phyloP scores from a whole-genome alignment of 768 basidiomycete genomes.

The Russula griseocarnosa region DNA sequence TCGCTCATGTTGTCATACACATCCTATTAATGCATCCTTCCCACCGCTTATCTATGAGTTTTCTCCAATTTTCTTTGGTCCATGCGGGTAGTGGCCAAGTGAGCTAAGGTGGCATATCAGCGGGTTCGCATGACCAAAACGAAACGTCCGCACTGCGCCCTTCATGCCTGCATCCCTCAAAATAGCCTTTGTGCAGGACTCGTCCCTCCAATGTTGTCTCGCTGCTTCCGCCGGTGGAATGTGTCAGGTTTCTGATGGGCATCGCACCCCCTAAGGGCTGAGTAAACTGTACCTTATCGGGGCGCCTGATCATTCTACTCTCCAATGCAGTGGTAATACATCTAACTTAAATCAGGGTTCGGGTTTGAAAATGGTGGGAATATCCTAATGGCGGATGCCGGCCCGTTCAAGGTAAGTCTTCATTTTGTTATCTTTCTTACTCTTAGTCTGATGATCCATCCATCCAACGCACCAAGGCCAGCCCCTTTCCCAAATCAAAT shows the following conservation, averaged over 20 bases:
- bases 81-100: neutral
- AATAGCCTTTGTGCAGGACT: neutral
- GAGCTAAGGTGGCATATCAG: neutral
- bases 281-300: too few species aligned
- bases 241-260: too few species aligned
- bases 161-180: neutral
- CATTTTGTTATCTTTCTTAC: neutral
- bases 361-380: too few species aligned
- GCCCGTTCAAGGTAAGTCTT: too few species aligned
- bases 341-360: too few species aligned
- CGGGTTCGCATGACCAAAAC: neutral
- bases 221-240: too few species aligned
- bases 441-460: neutral
- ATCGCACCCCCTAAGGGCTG: too few species aligned
- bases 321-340: too few species aligned
- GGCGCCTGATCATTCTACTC: too few species aligned
- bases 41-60: neutral
- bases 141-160: neutral
- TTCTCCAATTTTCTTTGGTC: neutral
- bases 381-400: too few species aligned
- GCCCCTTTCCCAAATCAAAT: neutral
- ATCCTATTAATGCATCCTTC: conserved; percentile 6
- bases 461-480: neutral
- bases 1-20: conserved; percentile 9
- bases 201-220: neutral